Evolutionary conservation across 75 land plant species (phyloP).

Genomic region (Larix kaempferi): DNA sequence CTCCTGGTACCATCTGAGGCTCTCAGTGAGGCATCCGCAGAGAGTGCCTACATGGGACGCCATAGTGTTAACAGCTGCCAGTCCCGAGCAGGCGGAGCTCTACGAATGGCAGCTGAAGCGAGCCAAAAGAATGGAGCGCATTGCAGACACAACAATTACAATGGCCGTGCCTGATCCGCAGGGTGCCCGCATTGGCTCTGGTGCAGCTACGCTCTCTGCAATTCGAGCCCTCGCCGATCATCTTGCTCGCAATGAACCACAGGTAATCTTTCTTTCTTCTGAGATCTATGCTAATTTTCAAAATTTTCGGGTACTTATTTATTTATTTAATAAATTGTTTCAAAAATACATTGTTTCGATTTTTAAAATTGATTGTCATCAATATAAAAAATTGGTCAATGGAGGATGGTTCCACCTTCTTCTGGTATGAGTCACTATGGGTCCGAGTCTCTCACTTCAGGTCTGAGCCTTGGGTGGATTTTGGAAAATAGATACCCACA

Average conservation of each 20-base stretch:
- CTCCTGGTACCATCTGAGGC: conserved; percentile 81
- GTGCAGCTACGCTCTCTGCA: conserved; percentile 91
- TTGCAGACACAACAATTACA: conserved; percentile 63
- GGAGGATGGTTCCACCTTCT: too few species aligned
- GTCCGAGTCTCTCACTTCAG: too few species aligned
- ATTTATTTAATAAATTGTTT: too few species aligned
- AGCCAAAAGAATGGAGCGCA: conserved; percentile 71
- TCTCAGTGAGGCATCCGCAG: conserved; percentile 75
- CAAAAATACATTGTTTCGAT: too few species aligned
- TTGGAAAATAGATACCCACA: too few species aligned
- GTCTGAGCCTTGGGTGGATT: too few species aligned
- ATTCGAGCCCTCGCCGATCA: conserved; percentile 56
- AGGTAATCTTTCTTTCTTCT: not conserved
- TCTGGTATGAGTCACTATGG: too few species aligned
- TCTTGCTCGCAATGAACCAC: not conserved
- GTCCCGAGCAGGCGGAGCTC: conserved; percentile 92
- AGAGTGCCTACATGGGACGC: conserved; percentile 98
- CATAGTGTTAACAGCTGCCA: conserved; percentile 87
- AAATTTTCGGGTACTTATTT: not conserved
- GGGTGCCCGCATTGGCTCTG: conserved; percentile 93
- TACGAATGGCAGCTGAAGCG: conserved; percentile 78
- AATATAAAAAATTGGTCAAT: too few species aligned
- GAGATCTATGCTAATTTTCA: not conserved
- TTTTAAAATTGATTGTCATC: too few species aligned
- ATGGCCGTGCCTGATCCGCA: conserved; percentile 92